Evolutionary conservation across 305 asterid species (phyloP), one percentile per base, ranked within the genome.

Genomic region (Fraxinus albicans): DNA sequence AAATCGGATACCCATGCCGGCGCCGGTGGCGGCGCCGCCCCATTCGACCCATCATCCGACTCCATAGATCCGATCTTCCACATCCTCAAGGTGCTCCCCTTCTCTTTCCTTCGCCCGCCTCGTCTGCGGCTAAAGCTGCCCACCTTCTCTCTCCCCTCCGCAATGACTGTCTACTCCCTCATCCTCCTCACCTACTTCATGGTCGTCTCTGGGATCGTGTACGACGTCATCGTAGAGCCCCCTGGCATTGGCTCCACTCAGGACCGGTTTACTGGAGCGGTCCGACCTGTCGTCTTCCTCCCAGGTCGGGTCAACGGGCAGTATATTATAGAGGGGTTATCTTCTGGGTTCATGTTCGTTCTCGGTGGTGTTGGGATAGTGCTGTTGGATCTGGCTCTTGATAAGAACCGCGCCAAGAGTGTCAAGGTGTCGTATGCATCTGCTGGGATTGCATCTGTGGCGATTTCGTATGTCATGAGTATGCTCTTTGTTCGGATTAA

Each of bases 251-350:
- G 97, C 88, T 94, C 98, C 84, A 88, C 94, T 0, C 99, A 95
- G 90, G 99, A 95, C 81, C 94, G 88, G 3, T 42, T 25, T 82
- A 95, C 97, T 15, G 98, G 99, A 29, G 79, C 98, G 1, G 97
- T 95, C 84, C 78, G 81, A 23, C 98, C 97, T 19, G 98, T 95
- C 21, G 99, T 95, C 2, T 95, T 95, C 88, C 82, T 95, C 7
- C 89, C 91, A 7, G 99, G 99, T 69, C 91, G 99, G 86, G 97
- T 95, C 88, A 95, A 95, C 78, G 97, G 97, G 3, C 97, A 94
- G 90, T 94, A 92, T 87, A 94, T 93, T 79, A 94, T 94, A 21
- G 98, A 95, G 77, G 95, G 97, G 0, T 87, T 93, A 17, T 92
- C 97, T 0, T 93, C 96, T 6, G 98, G 98, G 21, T 96, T 96